Conservation (phyloP, 331 rosid species). For the Ulmus americana region DNA sequence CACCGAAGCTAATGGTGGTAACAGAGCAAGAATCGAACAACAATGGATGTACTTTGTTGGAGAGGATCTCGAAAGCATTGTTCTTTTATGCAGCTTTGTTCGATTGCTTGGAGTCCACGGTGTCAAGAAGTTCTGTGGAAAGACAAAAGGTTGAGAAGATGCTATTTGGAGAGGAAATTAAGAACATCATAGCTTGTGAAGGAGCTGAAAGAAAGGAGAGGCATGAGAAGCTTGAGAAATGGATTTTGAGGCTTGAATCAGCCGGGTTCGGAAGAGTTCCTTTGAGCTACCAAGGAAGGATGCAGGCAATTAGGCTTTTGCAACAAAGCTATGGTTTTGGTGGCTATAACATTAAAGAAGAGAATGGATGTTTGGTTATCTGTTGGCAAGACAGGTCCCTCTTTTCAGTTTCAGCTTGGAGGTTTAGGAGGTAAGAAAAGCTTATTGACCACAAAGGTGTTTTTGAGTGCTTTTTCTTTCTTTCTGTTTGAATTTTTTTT, state of each 20-base stretch:
- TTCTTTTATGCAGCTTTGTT: constrained; percentile 62
- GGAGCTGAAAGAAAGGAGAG: constrained; percentile 72
- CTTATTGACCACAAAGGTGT: constrained; percentile 9
- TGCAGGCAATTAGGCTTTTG: constrained; percentile 48
- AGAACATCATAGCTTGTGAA: constrained; percentile 75
- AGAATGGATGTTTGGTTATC: constrained; percentile 42
- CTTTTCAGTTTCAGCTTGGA: constrained; percentile 71
- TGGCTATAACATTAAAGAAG: constrained; percentile 49
- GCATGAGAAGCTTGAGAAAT: constrained; percentile 65
- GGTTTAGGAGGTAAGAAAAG: constrained; percentile 26
- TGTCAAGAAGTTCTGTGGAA: constrained; percentile 45
- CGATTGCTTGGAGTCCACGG: constrained; percentile 73
- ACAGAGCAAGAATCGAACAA: constrained; percentile 87
- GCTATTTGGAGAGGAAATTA: constrained; percentile 78
- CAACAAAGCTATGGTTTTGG: constrained; percentile 34
- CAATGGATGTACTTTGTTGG: constrained; percentile 54
- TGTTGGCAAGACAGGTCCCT: constrained; percentile 65
- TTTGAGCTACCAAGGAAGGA: constrained; percentile 45
- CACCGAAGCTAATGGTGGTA: constrained; percentile 62
- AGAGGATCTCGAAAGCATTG: constrained; percentile 53
- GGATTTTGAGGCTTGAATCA: constrained; percentile 55
- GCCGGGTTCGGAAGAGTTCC: constrained; percentile 58
- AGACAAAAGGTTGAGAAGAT: constrained; percentile 63
- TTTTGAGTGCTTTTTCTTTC: constrained; percentile 3
- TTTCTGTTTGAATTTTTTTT: not conserved